A percentile compares a stretch with the other conserved stretches of the same genome.
phyloP scores from a whole-genome alignment of 352 stramenopile species.

The Phytophthora chlamydospora region DNA sequence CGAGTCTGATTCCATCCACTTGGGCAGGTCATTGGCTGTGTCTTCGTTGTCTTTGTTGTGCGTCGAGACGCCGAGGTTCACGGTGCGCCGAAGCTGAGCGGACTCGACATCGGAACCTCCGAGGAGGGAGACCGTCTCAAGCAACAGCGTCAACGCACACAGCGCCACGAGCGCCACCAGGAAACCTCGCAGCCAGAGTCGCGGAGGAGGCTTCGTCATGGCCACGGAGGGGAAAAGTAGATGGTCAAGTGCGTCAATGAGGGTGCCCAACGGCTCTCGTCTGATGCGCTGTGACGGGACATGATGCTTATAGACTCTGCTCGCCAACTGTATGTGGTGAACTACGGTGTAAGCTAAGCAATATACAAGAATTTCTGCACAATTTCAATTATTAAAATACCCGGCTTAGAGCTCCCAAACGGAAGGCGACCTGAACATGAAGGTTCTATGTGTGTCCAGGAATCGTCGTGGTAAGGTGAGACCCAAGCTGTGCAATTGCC shows the following conservation, averaged over 20 bases:
- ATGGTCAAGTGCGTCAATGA: background rate
- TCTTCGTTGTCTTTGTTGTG: background rate
- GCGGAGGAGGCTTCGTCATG: slow-evolving; percentile 7
- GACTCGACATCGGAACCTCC: background rate
- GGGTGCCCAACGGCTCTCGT: background rate
- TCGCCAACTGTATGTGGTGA: too few relatives aligned
- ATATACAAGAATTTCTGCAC: too few relatives aligned
- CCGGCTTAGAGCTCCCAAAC: too few relatives aligned
- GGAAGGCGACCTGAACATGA: too few relatives aligned
- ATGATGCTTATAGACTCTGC: too few relatives aligned
- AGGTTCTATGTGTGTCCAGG: too few relatives aligned
- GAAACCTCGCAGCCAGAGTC: slow-evolving; percentile 18
- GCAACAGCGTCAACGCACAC: slow-evolving; percentile 15
- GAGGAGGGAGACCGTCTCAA: slow-evolving; percentile 19
- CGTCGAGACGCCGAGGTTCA: slow-evolving; percentile 7
- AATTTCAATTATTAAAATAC: too few relatives aligned
- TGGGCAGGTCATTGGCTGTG: background rate
- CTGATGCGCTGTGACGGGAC: too few relatives aligned
- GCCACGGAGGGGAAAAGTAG: background rate
- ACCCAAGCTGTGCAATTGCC: too few relatives aligned
- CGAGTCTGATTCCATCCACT: slow-evolving; percentile 4
- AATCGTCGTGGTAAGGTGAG: too few relatives aligned
- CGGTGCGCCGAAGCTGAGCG: slow-evolving; percentile 5
- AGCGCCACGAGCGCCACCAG: slow-evolving; percentile 20
- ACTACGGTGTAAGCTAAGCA: too few relatives aligned